Conservation (phyloP, 2,329 filamentous ascomycete species). For the Ascomycota sp. region DNA sequence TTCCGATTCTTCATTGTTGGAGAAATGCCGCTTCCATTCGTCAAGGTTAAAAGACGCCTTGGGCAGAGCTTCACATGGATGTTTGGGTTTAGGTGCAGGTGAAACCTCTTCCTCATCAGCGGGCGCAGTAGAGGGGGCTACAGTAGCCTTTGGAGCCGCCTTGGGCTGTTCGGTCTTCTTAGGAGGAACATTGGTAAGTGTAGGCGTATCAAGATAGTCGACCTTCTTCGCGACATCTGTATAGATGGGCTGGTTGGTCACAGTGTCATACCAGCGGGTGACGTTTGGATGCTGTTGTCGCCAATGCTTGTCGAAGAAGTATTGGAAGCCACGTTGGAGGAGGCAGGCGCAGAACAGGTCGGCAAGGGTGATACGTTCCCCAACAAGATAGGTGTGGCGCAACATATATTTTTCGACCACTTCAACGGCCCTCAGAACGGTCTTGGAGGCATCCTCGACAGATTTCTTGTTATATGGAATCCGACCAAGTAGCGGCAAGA, state of each 20-base stretch:
- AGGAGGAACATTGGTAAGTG: constrained; percentile 47
- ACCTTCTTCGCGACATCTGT: constrained; percentile 56
- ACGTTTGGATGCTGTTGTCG: constrained; percentile 65
- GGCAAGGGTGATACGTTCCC: constrained; percentile 91
- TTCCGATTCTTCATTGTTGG: constrained; percentile 72
- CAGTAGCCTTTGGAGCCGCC: constrained; percentile 39
- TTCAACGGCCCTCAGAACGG: constrained; percentile 42
- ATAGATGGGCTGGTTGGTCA: constrained; percentile 85
- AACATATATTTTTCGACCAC: constrained; percentile 75
- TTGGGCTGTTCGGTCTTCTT: constrained; percentile 61
- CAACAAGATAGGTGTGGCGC: constrained; percentile 90
- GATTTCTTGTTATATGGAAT: constrained; percentile 95
- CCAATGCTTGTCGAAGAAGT: constrained; percentile 83
- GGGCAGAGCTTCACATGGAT: constrained; percentile 73
- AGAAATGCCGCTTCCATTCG: constrained; percentile 98
- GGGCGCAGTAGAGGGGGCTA: constrained; percentile 11
- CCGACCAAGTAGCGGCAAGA: constrained; percentile 64
- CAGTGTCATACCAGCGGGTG: constrained; percentile 85
- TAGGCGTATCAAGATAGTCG: constrained; percentile 64
- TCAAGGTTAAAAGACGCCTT: constrained; percentile 69
- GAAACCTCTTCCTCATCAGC: constrained; percentile 21
- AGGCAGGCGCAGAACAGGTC: constrained; percentile 71
- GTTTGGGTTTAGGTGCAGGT: constrained; percentile 76
- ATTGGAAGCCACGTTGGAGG: constrained; percentile 75
- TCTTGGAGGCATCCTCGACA: constrained; percentile 62